Conservation (phyloP, 2,329 filamentous ascomycete species). For the Tympanopsis confertula region DNA sequence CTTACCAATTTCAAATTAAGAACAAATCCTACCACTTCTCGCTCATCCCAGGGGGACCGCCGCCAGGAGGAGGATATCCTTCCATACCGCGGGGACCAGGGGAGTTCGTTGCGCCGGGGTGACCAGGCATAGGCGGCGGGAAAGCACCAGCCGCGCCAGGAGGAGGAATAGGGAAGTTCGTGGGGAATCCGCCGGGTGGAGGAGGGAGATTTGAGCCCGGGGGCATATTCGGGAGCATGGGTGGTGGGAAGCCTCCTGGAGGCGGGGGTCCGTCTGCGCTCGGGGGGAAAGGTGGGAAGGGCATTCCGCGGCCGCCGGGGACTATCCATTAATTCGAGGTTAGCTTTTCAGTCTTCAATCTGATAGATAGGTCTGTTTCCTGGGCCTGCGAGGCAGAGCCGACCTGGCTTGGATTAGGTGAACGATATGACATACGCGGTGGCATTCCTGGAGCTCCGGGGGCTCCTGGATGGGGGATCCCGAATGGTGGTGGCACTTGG, state of each 20-base stretch:
- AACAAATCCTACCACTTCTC: too few species aligned
- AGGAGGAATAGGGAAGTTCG: not conserved
- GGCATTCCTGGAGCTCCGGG: not conserved
- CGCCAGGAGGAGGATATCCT: not conserved
- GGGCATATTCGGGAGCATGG: not conserved
- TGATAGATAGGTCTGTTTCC: not conserved
- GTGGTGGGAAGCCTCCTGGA: not conserved
- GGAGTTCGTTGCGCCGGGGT: not conserved
- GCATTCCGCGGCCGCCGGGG: not conserved
- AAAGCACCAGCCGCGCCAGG: not conserved
- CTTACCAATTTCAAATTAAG: too few species aligned
- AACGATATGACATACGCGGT: not conserved
- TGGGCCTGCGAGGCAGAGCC: not conserved
- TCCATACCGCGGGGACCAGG: not conserved
- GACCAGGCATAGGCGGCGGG: not conserved
- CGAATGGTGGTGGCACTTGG: constrained; percentile 15
- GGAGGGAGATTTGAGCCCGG: not conserved
- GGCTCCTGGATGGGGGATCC: not conserved
- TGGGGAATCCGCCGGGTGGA: not conserved
- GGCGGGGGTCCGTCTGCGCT: not conserved
- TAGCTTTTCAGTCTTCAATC: too few species aligned
- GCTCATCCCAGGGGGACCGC: too few species aligned
- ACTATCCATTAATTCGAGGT: not conserved
- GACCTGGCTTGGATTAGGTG: not conserved
- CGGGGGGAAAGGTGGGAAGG: constrained; percentile 1